Evolutionary conservation across 2,329 filamentous ascomycete genomes (phyloP).

Genomic region (Lasiodiplodia theobromae): DNA sequence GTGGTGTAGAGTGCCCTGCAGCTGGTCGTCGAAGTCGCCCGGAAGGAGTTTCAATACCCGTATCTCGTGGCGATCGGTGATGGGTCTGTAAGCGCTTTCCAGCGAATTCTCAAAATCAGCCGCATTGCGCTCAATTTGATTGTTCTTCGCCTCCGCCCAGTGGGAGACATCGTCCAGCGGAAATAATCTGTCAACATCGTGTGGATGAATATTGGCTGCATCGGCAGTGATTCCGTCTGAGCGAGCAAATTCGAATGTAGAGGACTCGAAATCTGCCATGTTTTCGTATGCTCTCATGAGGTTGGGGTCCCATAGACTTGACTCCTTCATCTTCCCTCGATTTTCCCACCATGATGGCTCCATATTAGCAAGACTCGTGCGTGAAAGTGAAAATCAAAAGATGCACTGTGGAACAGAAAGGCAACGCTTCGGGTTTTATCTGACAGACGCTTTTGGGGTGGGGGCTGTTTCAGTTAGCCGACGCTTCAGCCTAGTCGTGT

Average conservation of each 20-base stretch:
- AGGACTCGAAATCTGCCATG: background rate
- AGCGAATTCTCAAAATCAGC: background rate
- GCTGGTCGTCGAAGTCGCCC: constrained; percentile 24
- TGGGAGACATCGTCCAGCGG: background rate
- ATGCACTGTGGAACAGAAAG: background rate
- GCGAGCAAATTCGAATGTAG: background rate
- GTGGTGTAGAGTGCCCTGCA: constrained; percentile 34
- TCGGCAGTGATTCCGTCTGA: constrained; percentile 3
- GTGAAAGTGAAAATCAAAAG: background rate
- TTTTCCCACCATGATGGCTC: background rate
- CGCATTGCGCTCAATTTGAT: background rate
- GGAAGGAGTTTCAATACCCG: constrained; percentile 36
- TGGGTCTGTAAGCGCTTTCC: background rate
- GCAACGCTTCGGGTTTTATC: background rate
- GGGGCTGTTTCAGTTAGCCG: background rate
- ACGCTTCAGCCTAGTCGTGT: background rate
- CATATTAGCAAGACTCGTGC: background rate
- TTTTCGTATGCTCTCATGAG: background rate
- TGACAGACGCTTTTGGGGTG: background rate
- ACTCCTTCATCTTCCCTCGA: background rate
- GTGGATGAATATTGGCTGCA: background rate
- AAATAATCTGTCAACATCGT: background rate
- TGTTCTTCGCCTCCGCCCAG: background rate
- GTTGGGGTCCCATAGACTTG: background rate
- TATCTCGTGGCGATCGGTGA: constrained; percentile 31